Percentiles rank a stretch among this genome's conserved stretches.
These are phyloP conservation scores for Starmera stellimalicola DNA, from an alignment of 1,139 yeast species.

Conservation along the genomic window DNA sequence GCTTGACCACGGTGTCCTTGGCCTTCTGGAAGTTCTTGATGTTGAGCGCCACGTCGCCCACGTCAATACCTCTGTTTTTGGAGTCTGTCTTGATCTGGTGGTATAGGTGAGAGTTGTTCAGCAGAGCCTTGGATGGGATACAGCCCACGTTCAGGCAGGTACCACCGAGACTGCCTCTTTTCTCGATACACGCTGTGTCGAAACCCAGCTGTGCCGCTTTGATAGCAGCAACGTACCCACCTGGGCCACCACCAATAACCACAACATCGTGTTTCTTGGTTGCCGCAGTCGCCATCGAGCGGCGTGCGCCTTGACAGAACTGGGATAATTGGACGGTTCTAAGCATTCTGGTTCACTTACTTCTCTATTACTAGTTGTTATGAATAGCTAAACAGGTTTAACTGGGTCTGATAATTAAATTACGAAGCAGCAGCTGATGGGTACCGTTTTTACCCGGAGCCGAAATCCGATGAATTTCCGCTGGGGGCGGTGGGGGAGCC, in stretches of 20 bases:
- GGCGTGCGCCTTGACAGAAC: too few species aligned
- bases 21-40: conserved; percentile 79
- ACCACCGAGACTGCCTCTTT: conserved; percentile 94
- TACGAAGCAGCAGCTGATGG: too few species aligned
- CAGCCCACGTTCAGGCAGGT: conserved; percentile 98
- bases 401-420: too few species aligned
- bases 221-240: conserved; percentile 98
- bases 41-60: conserved; percentile 68
- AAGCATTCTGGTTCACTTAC: too few species aligned
- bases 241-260: conserved; percentile 98
- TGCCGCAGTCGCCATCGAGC: conserved; percentile 7
- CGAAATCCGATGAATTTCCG: too few species aligned
- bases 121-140: conserved; percentile 93
- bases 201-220: conserved; percentile 95
- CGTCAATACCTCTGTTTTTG: conserved; percentile 82
- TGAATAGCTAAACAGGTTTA: too few species aligned
- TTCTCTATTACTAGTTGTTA: too few species aligned
- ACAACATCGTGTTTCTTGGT: conserved; percentile 67
- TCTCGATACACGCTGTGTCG: conserved; percentile 93
- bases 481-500: too few species aligned
- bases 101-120: conserved; percentile 89
- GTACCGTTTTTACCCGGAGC: too few species aligned
- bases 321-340: too few species aligned
- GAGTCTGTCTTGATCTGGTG: conserved; percentile 87
- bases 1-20: conserved; percentile 82